Conservation (phyloP, 208 protist species). For the Novymonas esmeraldas region DNA sequence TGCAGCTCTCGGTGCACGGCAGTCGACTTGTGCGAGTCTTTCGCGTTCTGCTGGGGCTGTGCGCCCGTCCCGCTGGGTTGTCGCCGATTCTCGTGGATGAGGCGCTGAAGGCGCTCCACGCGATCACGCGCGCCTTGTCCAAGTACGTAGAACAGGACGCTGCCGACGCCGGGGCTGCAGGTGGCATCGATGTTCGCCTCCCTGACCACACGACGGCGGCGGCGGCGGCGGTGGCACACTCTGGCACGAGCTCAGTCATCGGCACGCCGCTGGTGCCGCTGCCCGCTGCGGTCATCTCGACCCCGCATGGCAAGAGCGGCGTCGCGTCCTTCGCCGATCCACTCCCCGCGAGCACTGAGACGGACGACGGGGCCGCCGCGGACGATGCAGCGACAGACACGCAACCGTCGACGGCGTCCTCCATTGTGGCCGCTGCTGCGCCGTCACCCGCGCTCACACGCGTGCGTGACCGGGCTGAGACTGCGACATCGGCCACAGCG, state of each 20-base stretch:
- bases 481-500: neutral
- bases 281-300: slow-evolving; percentile 1
- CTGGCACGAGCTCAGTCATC: slow-evolving; percentile 4
- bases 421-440: neutral
- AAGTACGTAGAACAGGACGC: slow-evolving; percentile 49
- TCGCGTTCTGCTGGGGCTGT: slow-evolving; percentile 50
- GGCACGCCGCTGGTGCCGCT: slow-evolving; percentile 23
- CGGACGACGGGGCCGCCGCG: slow-evolving; percentile 1
- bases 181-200: neutral
- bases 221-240: slow-evolving; percentile 1
- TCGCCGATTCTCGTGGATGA: slow-evolving; percentile 52
- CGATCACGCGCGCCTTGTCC: slow-evolving; percentile 56
- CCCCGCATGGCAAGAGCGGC: neutral
- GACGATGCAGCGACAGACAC: neutral
- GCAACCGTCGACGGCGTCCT: neutral
- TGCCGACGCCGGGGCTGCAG: neutral
- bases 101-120: slow-evolving; percentile 50
- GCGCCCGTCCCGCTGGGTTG: slow-evolving; percentile 33
- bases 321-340: slow-evolving; percentile 6
- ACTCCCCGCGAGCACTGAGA: neutral
- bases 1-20: slow-evolving; percentile 50
- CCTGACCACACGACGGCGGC: neutral
- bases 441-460: neutral
- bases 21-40: slow-evolving; percentile 48
- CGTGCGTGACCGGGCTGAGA: neutral